Conservation (phyloP, 2,329 filamentous ascomycete genomes). For the Passalora sequoiae region DNA sequence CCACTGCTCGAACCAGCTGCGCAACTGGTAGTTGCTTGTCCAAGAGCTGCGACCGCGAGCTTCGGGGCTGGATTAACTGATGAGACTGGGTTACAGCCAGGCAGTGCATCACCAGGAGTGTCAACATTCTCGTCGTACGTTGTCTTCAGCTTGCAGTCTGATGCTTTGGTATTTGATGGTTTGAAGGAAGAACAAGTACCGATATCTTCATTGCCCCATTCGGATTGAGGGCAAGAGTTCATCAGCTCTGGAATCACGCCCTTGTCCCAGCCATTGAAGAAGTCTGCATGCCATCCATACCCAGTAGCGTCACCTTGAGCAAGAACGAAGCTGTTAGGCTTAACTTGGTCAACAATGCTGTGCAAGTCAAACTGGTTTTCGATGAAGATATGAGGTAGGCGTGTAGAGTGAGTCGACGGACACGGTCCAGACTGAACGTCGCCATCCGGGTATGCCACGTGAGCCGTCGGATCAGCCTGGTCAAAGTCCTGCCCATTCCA, state of each 20-base stretch:
- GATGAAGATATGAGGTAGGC: slow-evolving; percentile 54
- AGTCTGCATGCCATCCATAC: slow-evolving; percentile 51
- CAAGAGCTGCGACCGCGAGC: slow-evolving; percentile 19
- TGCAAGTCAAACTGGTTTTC: slow-evolving; percentile 36
- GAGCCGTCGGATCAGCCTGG: slow-evolving; percentile 42
- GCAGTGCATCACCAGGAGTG: slow-evolving; percentile 43
- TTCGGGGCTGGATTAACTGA: slow-evolving; percentile 35
- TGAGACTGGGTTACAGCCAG: slow-evolving; percentile 55
- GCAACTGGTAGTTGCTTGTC: slow-evolving; percentile 17
- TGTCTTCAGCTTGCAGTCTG: slow-evolving; percentile 46
- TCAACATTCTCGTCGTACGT: slow-evolving; percentile 41
- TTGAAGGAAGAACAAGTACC: slow-evolving; percentile 48
- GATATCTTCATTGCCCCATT: slow-evolving; percentile 59
- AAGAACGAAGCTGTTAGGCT: slow-evolving; percentile 42
- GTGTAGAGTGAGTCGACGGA: slow-evolving; percentile 49
- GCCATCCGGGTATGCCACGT: slow-evolving; percentile 57
- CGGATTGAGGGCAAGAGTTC: slow-evolving; percentile 58
- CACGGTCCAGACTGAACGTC: slow-evolving; percentile 49
- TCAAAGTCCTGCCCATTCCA: slow-evolving; percentile 56
- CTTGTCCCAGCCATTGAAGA: slow-evolving; percentile 49
- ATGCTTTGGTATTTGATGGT: slow-evolving; percentile 9
- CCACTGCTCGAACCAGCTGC: slow-evolving; percentile 8
- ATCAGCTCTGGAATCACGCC: slow-evolving; percentile 61
- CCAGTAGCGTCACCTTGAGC: slow-evolving; percentile 46
- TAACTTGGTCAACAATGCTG: slow-evolving; percentile 34